Evolutionary conservation across 177 flowering plant genomes (phyloP).

Genomic region (Tripterygium wilfordii): DNA sequence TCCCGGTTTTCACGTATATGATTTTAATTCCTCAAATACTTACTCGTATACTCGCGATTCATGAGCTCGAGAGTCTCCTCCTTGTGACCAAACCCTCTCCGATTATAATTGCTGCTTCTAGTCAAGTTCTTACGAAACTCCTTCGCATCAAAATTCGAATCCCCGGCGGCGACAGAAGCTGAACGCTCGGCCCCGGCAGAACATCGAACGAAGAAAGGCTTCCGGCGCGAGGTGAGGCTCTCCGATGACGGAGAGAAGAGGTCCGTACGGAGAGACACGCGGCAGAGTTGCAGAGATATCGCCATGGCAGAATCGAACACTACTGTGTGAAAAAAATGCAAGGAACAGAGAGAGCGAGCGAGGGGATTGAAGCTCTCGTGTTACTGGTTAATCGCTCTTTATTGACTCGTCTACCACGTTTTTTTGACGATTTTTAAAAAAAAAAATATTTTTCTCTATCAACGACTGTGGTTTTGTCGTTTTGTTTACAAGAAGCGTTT

Average conservation of each 20-base stretch:
- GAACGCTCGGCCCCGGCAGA: slow-evolving; percentile 25
- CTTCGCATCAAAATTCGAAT: slow-evolving; percentile 77
- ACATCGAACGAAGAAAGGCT: slow-evolving; percentile 43
- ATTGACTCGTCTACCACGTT: too few species aligned
- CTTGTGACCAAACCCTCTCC: slow-evolving; percentile 80
- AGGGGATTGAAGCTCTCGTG: too few species aligned
- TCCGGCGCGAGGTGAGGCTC: slow-evolving; percentile 24
- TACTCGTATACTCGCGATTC: slow-evolving; percentile 83
- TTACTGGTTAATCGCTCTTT: too few species aligned
- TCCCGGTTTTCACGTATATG: neutral
- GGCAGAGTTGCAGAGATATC: slow-evolving; percentile 45
- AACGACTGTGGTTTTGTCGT: too few species aligned
- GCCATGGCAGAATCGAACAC: slow-evolving; percentile 56
- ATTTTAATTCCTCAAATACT: slow-evolving; percentile 10
- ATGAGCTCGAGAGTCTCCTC: slow-evolving; percentile 78
- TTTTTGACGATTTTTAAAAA: too few species aligned
- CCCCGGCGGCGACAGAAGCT: slow-evolving; percentile 23
- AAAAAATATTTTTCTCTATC: too few species aligned
- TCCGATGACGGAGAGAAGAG: slow-evolving; percentile 17
- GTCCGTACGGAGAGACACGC: slow-evolving; percentile 29
- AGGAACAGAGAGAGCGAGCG: slow-evolving; percentile 2
- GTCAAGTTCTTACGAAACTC: slow-evolving; percentile 75
- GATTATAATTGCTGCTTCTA: slow-evolving; percentile 79
- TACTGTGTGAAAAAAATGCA: too few species aligned
- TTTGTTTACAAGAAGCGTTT: too few species aligned